phyloP scores from a whole-genome alignment of 345 rosid genomes.

The Lumnitzera racemosa region DNA sequence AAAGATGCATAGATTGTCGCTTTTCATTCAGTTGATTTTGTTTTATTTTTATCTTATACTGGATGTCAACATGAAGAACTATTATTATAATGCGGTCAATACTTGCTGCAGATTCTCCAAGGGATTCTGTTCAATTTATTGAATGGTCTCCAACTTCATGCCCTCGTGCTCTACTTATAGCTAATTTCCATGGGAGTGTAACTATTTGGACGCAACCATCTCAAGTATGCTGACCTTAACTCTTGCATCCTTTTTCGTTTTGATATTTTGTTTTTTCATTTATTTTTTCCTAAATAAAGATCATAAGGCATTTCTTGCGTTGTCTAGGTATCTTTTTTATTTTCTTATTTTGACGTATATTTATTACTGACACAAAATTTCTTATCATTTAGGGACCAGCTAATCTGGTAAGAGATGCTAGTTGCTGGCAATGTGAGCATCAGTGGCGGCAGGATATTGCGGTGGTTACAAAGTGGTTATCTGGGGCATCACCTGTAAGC shows the following conservation, averaged over 20 bases:
- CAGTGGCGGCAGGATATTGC: slow-evolving; percentile 99
- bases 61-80: too few species aligned
- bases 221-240: slow-evolving; percentile 41
- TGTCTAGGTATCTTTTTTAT: too few species aligned
- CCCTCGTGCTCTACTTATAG: slow-evolving; percentile 86
- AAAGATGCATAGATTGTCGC: too few species aligned
- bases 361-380: background rate
- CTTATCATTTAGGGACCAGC: slow-evolving; percentile 61
- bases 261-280: too few species aligned
- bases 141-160: slow-evolving; percentile 98
- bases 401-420: slow-evolving; percentile 79
- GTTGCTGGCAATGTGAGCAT: slow-evolving; percentile 95
- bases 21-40: too few species aligned
- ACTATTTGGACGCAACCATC: slow-evolving; percentile 97
- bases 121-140: slow-evolving; percentile 97
- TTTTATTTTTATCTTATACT: too few species aligned
- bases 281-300: background rate
- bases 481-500: slow-evolving; percentile 88
- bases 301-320: too few species aligned
- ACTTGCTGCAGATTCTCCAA: slow-evolving; percentile 74
- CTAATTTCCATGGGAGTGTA: slow-evolving; percentile 94
- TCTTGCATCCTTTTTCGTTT: slow-evolving; percentile 1
- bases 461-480: slow-evolving; percentile 91
- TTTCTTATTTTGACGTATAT: slow-evolving; percentile 4
- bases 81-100: slow-evolving; percentile 6